Conservation (phyloP, 352 stramenopile genomes). For the Thalassiosira pacifica region DNA sequence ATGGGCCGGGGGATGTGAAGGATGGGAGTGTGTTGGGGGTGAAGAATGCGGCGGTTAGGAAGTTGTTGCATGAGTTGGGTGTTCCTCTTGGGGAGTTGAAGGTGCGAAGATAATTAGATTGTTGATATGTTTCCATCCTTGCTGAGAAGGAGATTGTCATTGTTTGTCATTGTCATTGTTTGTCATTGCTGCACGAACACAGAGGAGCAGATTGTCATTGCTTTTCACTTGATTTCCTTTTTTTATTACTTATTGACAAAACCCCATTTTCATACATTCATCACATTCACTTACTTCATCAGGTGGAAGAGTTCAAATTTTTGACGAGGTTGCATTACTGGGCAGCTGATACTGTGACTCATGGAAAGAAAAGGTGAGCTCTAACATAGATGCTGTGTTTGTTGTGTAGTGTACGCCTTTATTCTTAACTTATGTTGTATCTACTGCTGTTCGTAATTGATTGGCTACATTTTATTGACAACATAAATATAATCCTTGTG, state of each 20-base stretch:
- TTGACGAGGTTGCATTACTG: conserved; percentile 98
- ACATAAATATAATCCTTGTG: no score
- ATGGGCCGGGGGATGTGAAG: conserved; percentile 79
- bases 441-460: no score
- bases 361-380: conserved; percentile 84
- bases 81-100: conserved; percentile 90
- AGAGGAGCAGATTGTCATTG: no score
- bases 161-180: no score
- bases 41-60: conserved; percentile 94
- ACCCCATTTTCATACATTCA: neutral
- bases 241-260: conserved; percentile 24
- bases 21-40: conserved; percentile 85
- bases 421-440: no score
- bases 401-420: no score
- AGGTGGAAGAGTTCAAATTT: conserved; percentile 92
- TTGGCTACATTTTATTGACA: no score
- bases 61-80: conserved; percentile 98
- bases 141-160: no score
- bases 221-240: no score
- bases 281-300: neutral
- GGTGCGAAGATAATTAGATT: no score
- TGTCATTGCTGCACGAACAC: no score
- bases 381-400: conserved; percentile 37
- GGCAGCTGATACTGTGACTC: conserved; percentile 88
- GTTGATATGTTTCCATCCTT: no score